Conservation (phyloP, 768 basidiomycete genomes). For the Pulveroboletus frians region DNA sequence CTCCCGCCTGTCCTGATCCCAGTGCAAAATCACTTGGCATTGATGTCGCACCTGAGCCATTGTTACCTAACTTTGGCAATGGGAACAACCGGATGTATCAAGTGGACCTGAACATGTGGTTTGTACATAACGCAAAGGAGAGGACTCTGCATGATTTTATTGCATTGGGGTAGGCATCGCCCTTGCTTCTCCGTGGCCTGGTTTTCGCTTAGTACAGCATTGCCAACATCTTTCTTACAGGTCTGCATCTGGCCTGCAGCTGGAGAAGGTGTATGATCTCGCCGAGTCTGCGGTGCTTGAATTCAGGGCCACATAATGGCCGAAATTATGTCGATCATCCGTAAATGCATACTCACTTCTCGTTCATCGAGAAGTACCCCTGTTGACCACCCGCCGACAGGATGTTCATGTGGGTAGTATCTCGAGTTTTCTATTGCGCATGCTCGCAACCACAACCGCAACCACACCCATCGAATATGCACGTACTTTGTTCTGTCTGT, state of each 20-base stretch:
- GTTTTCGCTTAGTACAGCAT: background rate
- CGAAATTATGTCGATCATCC: too few species aligned
- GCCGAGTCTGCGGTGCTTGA: too few species aligned
- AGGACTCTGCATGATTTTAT: conserved; percentile 34
- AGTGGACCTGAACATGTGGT: conserved; percentile 45
- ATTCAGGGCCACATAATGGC: background rate
- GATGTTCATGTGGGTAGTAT: background rate
- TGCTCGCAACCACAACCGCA: background rate
- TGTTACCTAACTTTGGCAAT: conserved; percentile 45
- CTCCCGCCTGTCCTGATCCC: background rate
- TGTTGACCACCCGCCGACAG: background rate
- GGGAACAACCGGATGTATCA: conserved; percentile 38
- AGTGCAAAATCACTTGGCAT: conserved; percentile 4
- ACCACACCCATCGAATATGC: background rate
- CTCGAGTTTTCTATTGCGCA: background rate
- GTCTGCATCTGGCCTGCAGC: conserved; percentile 3
- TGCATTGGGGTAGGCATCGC: background rate
- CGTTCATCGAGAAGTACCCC: background rate
- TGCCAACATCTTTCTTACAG: conserved; percentile 5
- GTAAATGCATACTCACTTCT: background rate
- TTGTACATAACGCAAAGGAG: conserved; percentile 38
- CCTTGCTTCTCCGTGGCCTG: background rate
- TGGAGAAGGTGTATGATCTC: too few species aligned
- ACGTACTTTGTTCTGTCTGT: conserved; percentile 1
- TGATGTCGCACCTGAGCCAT: conserved; percentile 38